Evolutionary conservation across 2,329 filamentous ascomycete species (phyloP).

Genomic region (Colletotrichum musae): DNA sequence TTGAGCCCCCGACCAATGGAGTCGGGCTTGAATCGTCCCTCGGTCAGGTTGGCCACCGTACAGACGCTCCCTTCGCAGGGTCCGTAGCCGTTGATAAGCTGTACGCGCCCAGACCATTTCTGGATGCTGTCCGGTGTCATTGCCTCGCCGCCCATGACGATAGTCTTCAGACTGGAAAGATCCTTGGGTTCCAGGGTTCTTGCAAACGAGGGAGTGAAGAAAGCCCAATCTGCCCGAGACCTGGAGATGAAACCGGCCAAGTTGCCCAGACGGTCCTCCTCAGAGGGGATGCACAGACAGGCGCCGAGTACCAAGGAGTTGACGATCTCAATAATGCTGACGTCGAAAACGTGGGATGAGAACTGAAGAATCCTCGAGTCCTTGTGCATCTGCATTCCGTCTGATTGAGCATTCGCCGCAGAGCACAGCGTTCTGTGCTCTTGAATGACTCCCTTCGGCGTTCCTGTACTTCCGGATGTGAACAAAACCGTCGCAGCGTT

Average conservation of each 20-base stretch:
- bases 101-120: conserved; percentile 19
- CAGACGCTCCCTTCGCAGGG: conserved; percentile 38
- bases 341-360: conserved; percentile 54
- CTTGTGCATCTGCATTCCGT: conserved; percentile 16
- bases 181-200: conserved; percentile 24
- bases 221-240: conserved; percentile 31
- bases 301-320: conserved; percentile 54
- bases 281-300: conserved; percentile 55
- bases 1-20: conserved; percentile 29
- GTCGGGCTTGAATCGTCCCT: background rate
- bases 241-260: conserved; percentile 18
- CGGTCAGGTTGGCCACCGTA: conserved; percentile 27
- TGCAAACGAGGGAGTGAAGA: conserved; percentile 34
- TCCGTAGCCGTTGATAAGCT: conserved; percentile 32
- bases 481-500: conserved; percentile 59
- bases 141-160: conserved; percentile 32
- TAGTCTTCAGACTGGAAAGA: conserved; percentile 21
- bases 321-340: conserved; percentile 54
- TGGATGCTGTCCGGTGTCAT: conserved; percentile 25
- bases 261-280: conserved; percentile 53
- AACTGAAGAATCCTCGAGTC: conserved; percentile 42
- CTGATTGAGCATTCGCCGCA: conserved; percentile 34
- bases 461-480: conserved; percentile 67
- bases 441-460: conserved; percentile 65
- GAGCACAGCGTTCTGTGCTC: conserved; percentile 47